A percentile compares a stretch with the other conserved stretches of the same genome.
These are phyloP conservation scores for Cucumis sativus DNA, from an alignment of 306 rosid genomes.

Conservation along the genomic window Cucumber_9930_V3 NC_026658.2:25803501-25804000, in stretches of 20 bases:
- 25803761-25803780: neutral
- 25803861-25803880: neutral
- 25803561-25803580: constrained; percentile 96
- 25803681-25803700: neutral
- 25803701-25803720: neutral
- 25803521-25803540: constrained; percentile 88
- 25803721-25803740: neutral
- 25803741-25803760: neutral
- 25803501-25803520: neutral
- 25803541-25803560: constrained; percentile 71
- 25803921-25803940: neutral
- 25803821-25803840: neutral
- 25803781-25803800: neutral
- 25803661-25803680: constrained; percentile 53
- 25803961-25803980: neutral
- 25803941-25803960: neutral
- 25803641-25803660: constrained; percentile 76
- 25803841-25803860: neutral
- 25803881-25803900: neutral
- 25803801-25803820: neutral
- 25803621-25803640: constrained; percentile 84
- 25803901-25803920: neutral
- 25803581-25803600: constrained; percentile 99
- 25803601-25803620: constrained; percentile 95
- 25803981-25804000: neutral